phyloP scores from a whole-genome alignment of 495 filamentous ascomycete species.

The Apiosordaria backusii region DNA sequence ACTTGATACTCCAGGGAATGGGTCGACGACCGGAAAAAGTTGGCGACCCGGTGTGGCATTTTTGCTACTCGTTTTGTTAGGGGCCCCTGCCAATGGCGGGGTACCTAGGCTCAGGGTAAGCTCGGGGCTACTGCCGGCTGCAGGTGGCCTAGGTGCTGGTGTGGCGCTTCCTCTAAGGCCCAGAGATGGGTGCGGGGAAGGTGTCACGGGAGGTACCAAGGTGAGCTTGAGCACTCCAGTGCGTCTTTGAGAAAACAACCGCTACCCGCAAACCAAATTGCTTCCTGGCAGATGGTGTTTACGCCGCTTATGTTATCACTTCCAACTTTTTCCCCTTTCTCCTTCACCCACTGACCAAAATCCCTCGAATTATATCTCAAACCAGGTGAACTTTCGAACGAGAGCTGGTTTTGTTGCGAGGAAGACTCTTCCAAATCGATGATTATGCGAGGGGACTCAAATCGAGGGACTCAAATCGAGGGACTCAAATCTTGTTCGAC shows the following conservation, averaged over 20 bases:
- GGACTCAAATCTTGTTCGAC: not conserved
- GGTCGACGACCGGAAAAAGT: slow-evolving; percentile 47
- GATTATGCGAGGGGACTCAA: not conserved
- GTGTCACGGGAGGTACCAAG: not conserved
- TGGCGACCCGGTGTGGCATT: slow-evolving; percentile 51
- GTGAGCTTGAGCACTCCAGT: not conserved
- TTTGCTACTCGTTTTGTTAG: slow-evolving; percentile 20
- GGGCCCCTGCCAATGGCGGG: slow-evolving; percentile 22
- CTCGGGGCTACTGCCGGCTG: slow-evolving; percentile 1
- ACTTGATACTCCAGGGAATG: slow-evolving; percentile 33
- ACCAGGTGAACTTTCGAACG: no score
- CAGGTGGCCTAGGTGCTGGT: slow-evolving; percentile 1
- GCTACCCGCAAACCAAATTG: no score
- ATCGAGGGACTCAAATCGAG: not conserved
- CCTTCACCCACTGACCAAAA: no score
- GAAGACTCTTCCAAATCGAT: not conserved
- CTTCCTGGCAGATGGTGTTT: no score
- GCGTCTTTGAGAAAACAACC: not conserved
- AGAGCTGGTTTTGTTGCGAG: no score
- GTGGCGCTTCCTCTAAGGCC: slow-evolving; percentile 4
- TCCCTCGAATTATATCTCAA: no score
- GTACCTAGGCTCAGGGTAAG: slow-evolving; percentile 7
- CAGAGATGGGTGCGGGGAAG: slow-evolving; percentile 6
- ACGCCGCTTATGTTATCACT: no score
- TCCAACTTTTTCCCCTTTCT: no score